A percentile compares a stretch with the other conserved stretches of the same genome.
phyloP scores from a whole-genome alignment of 106 monocot genomes.

The Chionographis japonica region DNA sequence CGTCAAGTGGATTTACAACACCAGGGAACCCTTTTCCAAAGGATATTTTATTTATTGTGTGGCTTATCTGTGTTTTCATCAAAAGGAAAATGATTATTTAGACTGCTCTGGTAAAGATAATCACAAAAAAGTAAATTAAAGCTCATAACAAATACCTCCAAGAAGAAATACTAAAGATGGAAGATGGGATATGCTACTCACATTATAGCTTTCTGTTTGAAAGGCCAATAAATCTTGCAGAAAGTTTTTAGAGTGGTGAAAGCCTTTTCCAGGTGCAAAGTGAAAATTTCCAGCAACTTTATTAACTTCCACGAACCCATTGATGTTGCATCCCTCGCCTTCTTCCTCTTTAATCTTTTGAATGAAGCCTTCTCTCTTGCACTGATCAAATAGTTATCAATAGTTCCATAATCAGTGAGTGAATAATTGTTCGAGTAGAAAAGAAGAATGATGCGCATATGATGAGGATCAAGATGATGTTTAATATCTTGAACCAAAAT shows the following conservation, averaged over 20 bases:
- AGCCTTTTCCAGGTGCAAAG: constrained; percentile 89
- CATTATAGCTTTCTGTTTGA: constrained; percentile 69
- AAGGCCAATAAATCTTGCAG: constrained; percentile 61
- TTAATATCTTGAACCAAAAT: too few relatives aligned
- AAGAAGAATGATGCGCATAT: too few relatives aligned
- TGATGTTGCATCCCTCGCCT: constrained; percentile 95
- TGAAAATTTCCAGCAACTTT: constrained; percentile 99
- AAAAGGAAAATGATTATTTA: constrained; percentile 2
- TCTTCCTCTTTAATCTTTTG: constrained; percentile 88
- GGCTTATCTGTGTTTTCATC: constrained; percentile 68
- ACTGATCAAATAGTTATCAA: constrained; percentile 27
- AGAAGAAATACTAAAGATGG: background rate
- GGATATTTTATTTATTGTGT: constrained; percentile 91
- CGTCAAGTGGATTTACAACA: constrained; percentile 95
- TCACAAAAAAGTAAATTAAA: background rate
- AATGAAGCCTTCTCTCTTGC: constrained; percentile 91
- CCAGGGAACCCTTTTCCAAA: constrained; percentile 96
- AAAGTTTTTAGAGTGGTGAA: constrained; percentile 56
- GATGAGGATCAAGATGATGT: too few relatives aligned
- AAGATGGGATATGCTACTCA: constrained; percentile 18
- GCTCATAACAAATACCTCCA: background rate
- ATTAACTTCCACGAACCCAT: constrained; percentile 94
- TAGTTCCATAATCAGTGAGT: too few relatives aligned
- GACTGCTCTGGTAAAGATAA: background rate
- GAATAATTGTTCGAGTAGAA: too few relatives aligned